Base-by-base conservation (phyloP, 768 basidiomycete species). In the Tephrocybe rancida region DNA sequence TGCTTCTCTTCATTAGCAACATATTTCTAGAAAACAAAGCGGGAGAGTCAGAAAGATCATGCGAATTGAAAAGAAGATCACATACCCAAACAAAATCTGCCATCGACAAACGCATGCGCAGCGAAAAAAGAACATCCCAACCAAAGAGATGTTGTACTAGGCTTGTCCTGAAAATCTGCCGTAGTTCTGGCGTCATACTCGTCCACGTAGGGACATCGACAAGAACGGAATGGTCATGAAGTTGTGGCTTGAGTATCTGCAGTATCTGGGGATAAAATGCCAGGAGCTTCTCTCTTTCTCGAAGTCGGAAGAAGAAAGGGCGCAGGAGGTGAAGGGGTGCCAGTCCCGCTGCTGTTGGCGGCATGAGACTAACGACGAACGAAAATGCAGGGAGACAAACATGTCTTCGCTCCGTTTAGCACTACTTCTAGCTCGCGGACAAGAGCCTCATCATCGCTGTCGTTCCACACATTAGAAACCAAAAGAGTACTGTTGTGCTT, bases 81-180 rank as follows among this genome's bases (percentile, higher is more conserved):
- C 70, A 25, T 52, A 81, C 81, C 79, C 79, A 80, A 37, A 72
- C 66, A 55, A 76, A 75, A 66, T 83, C 81, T 1, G 79, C 75
- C 19, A 83, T 55, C 7, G 81, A 73, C 48, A 89, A 72, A 38
- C 80, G 71, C 74, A 88, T 74, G 44, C 87, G 77, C 29, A 85
- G 68, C 0, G 74, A 75, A 35, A 82, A 64, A 21, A 88, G 62
- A 43, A 66, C 65, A 46, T 83, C 76, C 75, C 79, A 84, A 1
- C 88, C 88, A 62, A 83, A 90, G 13, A 91, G 67, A 62, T 87
- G 80, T 8, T 71, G 73, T 0, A 70, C 60, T 16, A 90, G 62
- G 55, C 85, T 84, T 14, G 65, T 66, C 39, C 79, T 71, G 54
- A 88, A 78, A n/a, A 73, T 74, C 21, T 53, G 52, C 21, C 74